These are phyloP conservation scores for Picea sitchensis DNA, from an alignment of 75 land plant species.

Conservation along the genomic window DNA sequence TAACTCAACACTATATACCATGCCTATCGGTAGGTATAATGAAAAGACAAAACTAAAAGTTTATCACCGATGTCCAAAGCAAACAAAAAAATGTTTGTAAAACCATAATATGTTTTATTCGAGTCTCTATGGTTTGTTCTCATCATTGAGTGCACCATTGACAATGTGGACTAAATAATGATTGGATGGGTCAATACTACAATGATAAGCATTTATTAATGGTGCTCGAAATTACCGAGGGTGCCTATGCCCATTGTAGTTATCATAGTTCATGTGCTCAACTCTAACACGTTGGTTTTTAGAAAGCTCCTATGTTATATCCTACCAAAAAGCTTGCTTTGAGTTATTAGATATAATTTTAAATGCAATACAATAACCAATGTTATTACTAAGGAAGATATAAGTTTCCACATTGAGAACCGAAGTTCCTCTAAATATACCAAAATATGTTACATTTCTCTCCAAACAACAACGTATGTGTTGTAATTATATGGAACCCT, in stretches of 20 bases:
- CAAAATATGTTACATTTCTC: conserved; percentile 77
- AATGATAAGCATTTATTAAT: background rate
- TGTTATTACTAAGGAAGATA: too few relatives aligned
- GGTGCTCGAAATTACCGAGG: conserved; percentile 34
- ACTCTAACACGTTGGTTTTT: conserved; percentile 22
- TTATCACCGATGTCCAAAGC: too few relatives aligned
- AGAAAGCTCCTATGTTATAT: conserved; percentile 70
- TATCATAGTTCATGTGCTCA: conserved; percentile 73
- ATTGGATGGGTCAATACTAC: too few relatives aligned
- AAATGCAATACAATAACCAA: too few relatives aligned
- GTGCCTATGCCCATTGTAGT: conserved; percentile 92
- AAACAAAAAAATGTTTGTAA: too few relatives aligned
- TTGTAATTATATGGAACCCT: conserved; percentile 76
- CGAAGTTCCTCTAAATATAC: conserved; percentile 90
- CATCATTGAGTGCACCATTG: too few relatives aligned
- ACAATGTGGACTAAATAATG: too few relatives aligned
- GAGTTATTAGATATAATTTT: too few relatives aligned
- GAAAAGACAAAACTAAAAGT: too few relatives aligned
- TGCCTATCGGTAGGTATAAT: too few relatives aligned
- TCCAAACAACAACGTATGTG: conserved; percentile 77
- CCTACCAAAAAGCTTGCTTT: conserved; percentile 15
- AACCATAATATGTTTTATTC: conserved; percentile 49
- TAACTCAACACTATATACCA: too few relatives aligned
- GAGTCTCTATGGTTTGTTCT: too few relatives aligned
- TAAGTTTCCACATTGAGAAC: conserved; percentile 62